Evolutionary conservation across 257 asterid genomes (phyloP).

Genomic region (Thymus quinquecostatus): DNA sequence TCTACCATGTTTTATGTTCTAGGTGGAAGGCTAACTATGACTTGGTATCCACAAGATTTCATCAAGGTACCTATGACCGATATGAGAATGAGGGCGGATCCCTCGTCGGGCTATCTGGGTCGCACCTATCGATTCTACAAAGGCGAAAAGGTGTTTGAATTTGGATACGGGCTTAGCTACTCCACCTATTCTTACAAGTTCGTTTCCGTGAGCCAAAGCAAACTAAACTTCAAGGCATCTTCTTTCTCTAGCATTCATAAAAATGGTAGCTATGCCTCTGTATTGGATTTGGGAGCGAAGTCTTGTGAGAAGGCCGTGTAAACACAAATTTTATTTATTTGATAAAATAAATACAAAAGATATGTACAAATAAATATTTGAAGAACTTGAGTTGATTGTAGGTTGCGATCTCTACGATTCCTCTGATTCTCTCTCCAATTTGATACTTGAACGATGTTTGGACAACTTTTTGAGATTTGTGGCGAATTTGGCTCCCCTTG

Average conservation of each 20-base stretch:
- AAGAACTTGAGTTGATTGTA: no score
- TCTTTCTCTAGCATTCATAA: background rate
- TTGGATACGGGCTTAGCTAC: conserved; percentile 81
- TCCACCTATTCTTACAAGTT: conserved; percentile 60
- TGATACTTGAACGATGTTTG: no score
- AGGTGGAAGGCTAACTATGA: conserved; percentile 77
- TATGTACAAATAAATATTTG: no score
- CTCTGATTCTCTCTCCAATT: no score
- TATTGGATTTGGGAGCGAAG: conserved; percentile 3
- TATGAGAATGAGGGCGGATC: conserved; percentile 73
- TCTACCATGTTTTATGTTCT: background rate
- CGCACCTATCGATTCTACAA: conserved; percentile 75
- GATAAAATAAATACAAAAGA: no score
- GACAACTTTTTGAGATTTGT: no score
- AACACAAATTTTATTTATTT: no score
- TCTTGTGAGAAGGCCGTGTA: conserved; percentile 30
- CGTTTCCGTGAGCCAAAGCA: conserved; percentile 38
- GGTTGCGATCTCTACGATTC: no score
- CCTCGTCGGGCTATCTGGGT: conserved; percentile 65
- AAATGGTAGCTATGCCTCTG: background rate
- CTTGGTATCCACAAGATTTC: conserved; percentile 82
- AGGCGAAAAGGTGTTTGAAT: conserved; percentile 64
- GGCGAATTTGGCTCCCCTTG: no score
- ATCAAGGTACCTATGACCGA: conserved; percentile 67
- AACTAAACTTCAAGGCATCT: conserved; percentile 37